Evolutionary conservation across 345 rosid species (phyloP).

Genomic region (Passiflora organensis): DNA sequence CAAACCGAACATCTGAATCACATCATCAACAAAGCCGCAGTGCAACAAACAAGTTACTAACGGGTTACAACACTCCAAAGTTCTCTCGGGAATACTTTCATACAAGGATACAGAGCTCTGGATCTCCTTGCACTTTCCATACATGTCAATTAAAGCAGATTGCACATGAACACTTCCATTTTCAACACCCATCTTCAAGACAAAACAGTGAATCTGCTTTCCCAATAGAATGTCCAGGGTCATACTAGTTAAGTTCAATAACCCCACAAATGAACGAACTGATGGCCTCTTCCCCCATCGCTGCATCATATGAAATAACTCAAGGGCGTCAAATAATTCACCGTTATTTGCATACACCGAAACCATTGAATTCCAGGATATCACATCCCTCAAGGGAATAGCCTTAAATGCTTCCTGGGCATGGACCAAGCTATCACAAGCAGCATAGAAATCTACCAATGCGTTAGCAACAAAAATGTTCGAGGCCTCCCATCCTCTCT

Average conservation of each 20-base stretch:
- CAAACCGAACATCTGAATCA: constrained; percentile 58
- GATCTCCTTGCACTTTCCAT: constrained; percentile 69
- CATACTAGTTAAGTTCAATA: constrained; percentile 55
- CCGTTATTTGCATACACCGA: constrained; percentile 37
- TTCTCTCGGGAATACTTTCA: constrained; percentile 32
- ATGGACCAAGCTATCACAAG: constrained; percentile 41
- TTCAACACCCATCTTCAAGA: constrained; percentile 51
- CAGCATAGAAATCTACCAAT: constrained; percentile 68
- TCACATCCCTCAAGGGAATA: constrained; percentile 42
- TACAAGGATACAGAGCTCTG: constrained; percentile 44
- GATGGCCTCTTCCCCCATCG: constrained; percentile 67
- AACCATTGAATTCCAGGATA: constrained; percentile 82
- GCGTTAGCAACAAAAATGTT: constrained; percentile 59
- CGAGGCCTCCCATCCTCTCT: constrained; percentile 46
- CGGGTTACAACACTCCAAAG: constrained; percentile 58
- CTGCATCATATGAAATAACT: constrained; percentile 60
- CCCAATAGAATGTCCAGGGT: constrained; percentile 40
- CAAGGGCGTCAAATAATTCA: constrained; percentile 41
- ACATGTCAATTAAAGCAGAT: constrained; percentile 66
- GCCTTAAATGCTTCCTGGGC: constrained; percentile 46
- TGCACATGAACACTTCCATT: constrained; percentile 41
- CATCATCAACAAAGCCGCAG: constrained; percentile 50
- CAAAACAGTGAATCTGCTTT: constrained; percentile 64
- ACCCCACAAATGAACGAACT: constrained; percentile 47
- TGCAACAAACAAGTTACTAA: constrained; percentile 61